These are phyloP conservation scores for Mycosphaerelloides madeirae DNA, from an alignment of 2,329 filamentous ascomycete genomes.

Conservation along the genomic window DNA sequence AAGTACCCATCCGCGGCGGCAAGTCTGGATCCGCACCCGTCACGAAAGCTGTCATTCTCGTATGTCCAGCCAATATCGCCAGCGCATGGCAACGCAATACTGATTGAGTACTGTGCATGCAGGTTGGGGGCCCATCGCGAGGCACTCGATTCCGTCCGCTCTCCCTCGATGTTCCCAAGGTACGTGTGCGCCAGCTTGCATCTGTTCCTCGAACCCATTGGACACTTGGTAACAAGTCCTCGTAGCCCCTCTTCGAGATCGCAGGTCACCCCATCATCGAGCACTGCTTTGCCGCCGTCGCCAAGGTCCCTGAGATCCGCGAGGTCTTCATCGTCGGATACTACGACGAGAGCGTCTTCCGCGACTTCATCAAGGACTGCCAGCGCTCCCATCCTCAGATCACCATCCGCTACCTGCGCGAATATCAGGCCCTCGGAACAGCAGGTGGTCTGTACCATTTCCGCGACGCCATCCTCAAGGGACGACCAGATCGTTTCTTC, in stretches of 20 bases:
- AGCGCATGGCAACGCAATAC: not conserved
- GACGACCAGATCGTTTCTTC: slow-evolving; percentile 89
- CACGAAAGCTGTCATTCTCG: slow-evolving; percentile 93
- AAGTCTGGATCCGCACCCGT: slow-evolving; percentile 46
- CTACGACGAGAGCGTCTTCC: slow-evolving; percentile 95
- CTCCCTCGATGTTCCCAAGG: slow-evolving; percentile 93
- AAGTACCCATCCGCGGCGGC: slow-evolving; percentile 27
- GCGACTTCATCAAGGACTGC: slow-evolving; percentile 94
- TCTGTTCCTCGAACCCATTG: not conserved
- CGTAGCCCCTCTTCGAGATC: slow-evolving; percentile 90
- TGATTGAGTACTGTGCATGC: not conserved
- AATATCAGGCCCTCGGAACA: slow-evolving; percentile 94
- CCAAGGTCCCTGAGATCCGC: slow-evolving; percentile 84
- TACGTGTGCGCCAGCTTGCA: slow-evolving; percentile 45
- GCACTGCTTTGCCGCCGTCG: slow-evolving; percentile 89
- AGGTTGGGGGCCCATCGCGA: slow-evolving; percentile 85
- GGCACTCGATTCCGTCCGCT: slow-evolving; percentile 93
- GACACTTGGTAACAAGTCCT: not conserved
- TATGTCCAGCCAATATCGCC: slow-evolving; percentile 42
- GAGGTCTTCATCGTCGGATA: slow-evolving; percentile 98
- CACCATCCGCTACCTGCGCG: slow-evolving; percentile 89
- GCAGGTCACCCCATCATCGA: slow-evolving; percentile 97
- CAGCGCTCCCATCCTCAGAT: slow-evolving; percentile 79
- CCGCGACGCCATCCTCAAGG: slow-evolving; percentile 96
- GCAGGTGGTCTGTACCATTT: slow-evolving; percentile 98